Base-by-base conservation (phyloP, 2,329 filamentous ascomycete species). In the Aspergillus sp. region DNA sequence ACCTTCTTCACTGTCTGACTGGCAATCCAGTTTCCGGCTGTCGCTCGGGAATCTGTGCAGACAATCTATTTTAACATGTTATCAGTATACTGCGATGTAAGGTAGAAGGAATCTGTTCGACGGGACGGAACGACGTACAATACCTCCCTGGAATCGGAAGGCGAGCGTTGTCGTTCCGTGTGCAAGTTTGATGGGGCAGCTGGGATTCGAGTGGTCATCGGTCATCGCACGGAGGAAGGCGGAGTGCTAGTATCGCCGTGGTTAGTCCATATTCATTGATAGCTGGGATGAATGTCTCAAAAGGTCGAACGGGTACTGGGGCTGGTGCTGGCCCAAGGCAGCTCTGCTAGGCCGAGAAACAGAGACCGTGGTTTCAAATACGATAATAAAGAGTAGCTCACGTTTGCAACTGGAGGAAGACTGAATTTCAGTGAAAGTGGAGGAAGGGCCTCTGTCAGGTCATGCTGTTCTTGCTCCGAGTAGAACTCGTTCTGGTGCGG, bases 1-100 rank as follows among this genome's bases (percentile, higher is more conserved):
- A 99, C 95, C 86, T 99, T 99, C 89, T 99, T 99, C 76, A 99
- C 95, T 57, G 95, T 99, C 85, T 99, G 95, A 82, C 92, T 96
- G 69, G 95, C 95, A 81, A 99, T 99, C 95, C 95, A 99, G 87
- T 95, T 96, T 74, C 95, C 95, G 31, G 95, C 94, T 52, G 95
- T 97, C 63, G 95, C 95, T 82, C 95, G 89, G 63, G 95, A 99
- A 82, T 99, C 95, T 62, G 95, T 99, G 58, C 94, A 94, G 56
- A 99, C 94, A 76, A 99, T 96, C 76, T 78, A 67, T 43, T 43
- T 38, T 7, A 59, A 59, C 19, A 8, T 52, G 13, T 23, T 46
- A 31, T 56, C 28, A 59, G 59, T 11, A 48, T 22, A 17, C 8
- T 22, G 51, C 15, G n/a, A n/a, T 4, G 5, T 15, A 5, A 55